Evolutionary conservation across 331 rosid species (phyloP), one percentile per base, ranked within the genome.

Genomic region (Spiraea crenata): DNA sequence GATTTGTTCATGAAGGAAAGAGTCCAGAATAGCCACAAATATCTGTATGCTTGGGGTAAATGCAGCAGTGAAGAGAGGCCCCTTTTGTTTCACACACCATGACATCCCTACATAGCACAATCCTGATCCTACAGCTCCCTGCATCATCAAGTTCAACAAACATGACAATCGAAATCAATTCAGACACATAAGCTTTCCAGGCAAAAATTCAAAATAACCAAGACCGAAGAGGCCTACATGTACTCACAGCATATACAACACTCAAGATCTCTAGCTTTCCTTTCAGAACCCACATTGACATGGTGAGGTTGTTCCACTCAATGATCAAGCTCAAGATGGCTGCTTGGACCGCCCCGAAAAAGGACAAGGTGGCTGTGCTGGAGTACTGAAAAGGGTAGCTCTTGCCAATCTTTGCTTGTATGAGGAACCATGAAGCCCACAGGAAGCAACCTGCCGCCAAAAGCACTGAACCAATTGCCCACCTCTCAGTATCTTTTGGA

Each of bases 351-450:
- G 88, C 80, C 13, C 91, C 80, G 62, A 91, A 93, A 42, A 89
- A 81, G 20, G 89, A 89, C 77, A 89, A 47, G 55, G 90, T 83
- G 49, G 95, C 85, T 3, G 91, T 89, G 92, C 96, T 83, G 61
- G 99, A 84, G 79, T 87, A 93, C 63, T 89, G 92, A 67, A 75
- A 89, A 57, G 96, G 90, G 64, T 83, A 89, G 54, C 51, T 82
- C 65, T 81, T 79, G 72, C 95, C 77, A 56, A 91, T 81, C 76
- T 81, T 82, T 65, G 85, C 83, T 83, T 93, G 99, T 79, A 91
- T 76, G 31, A 93, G 89, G 62, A 90, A 93, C 99, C 99, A 93
- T 19, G 97, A 90, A 17, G 95, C 82, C 98, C 98, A 93, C 76
- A 84, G 45, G 67, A 90, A 25, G 78, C 89, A 80, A 47, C 92